These are phyloP conservation scores for Diaporthe batatas DNA, from an alignment of 2,329 filamentous ascomycete species.

Conservation along the genomic window DNA sequence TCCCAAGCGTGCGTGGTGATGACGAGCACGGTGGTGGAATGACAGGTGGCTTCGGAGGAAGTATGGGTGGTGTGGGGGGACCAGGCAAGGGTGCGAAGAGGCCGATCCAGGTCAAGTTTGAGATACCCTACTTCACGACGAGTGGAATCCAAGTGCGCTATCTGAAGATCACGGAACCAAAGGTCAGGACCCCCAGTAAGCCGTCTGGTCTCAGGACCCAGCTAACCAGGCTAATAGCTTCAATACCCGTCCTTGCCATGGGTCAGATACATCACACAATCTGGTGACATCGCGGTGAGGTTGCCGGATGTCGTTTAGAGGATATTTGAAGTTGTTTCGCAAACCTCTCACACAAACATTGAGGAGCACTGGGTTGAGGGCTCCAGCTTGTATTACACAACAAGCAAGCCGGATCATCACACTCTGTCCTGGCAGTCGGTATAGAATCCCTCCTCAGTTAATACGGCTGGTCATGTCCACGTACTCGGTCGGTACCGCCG, in stretches of 20 bases:
- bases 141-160: conserved; percentile 98
- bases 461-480: not conserved
- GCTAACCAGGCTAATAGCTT: conserved; percentile 66
- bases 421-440: not conserved
- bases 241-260: conserved; percentile 98
- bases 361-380: too few relatives aligned
- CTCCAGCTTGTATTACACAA: not conserved
- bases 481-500: not conserved
- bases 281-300: conserved; percentile 93
- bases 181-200: conserved; percentile 71
- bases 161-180: conserved; percentile 98
- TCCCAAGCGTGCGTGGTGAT: conserved; percentile 94
- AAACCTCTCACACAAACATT: not conserved
- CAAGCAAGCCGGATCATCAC: not conserved
- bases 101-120: conserved; percentile 98
- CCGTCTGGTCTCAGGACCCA: not conserved
- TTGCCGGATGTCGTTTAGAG: conserved; percentile 87
- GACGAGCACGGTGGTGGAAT: conserved; percentile 97
- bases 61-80: conserved; percentile 90
- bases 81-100: conserved; percentile 87
- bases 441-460: not conserved
- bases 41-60: conserved; percentile 97
- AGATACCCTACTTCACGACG: conserved; percentile 99
- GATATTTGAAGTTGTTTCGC: not conserved
- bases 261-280: conserved; percentile 99